Conservation (phyloP, 106 monocot species). For the Dendrobium huoshanense region DNA sequence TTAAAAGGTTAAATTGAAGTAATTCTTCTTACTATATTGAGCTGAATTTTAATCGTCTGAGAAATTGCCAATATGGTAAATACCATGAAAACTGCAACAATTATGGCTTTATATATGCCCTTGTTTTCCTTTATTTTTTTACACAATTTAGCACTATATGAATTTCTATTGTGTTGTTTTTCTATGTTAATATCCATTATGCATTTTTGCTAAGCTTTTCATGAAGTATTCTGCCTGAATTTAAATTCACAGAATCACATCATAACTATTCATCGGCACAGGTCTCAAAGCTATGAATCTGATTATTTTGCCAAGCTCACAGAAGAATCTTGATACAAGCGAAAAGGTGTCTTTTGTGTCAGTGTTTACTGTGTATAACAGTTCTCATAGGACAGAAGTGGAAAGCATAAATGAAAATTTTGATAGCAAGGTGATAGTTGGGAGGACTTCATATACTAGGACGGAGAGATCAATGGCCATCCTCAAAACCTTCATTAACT, state of each 20-base stretch:
- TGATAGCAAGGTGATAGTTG: slow-evolving; percentile 24
- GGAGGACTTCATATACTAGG: slow-evolving; percentile 36
- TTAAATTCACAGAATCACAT: neutral
- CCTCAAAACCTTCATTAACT: slow-evolving; percentile 48
- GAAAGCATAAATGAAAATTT: neutral
- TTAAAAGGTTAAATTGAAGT: slow-evolving; percentile 1
- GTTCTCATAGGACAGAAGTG: neutral
- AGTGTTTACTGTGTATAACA: slow-evolving; percentile 54
- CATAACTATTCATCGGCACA: slow-evolving; percentile 14
- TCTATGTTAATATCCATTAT: neutral
- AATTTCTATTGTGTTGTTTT: neutral
- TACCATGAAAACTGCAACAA: neutral
- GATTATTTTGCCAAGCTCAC: slow-evolving; percentile 7
- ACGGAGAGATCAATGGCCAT: slow-evolving; percentile 41
- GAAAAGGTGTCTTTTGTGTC: slow-evolving; percentile 70
- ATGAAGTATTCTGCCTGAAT: neutral
- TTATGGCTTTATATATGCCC: neutral
- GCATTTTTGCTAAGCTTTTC: neutral
- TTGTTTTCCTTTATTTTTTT: neutral
- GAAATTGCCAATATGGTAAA: neutral
- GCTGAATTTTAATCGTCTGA: neutral
- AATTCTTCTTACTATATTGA: neutral
- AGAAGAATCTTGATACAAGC: slow-evolving; percentile 4
- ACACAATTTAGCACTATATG: neutral
- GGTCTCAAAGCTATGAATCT: slow-evolving; percentile 60